A percentile compares a stretch with the other conserved stretches of the same genome.
phyloP scores from a whole-genome alignment of 2,329 filamentous ascomycete species.

The Sordariomycetes sp. region DNA sequence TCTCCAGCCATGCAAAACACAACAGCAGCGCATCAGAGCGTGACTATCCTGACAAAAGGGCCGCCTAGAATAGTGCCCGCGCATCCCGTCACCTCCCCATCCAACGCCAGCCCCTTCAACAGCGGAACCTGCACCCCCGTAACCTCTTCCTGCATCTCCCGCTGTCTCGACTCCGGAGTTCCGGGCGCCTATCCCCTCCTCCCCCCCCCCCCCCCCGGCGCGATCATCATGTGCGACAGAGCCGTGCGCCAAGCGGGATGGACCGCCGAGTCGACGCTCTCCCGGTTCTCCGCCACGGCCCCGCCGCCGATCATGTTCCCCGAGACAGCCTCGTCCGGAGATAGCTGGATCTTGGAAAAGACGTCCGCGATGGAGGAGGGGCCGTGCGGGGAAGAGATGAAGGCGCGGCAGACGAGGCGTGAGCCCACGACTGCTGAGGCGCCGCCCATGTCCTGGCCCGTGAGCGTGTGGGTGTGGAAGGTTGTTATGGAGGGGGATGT shows the following conservation, averaged over 20 bases:
- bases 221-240: constrained; percentile 13
- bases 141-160: constrained; percentile 21
- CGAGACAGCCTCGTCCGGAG: constrained; percentile 8
- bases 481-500: constrained; percentile 13
- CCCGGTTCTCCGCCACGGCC: constrained; percentile 20
- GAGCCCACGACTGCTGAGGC: constrained; percentile 12
- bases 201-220: no score
- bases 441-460: not conserved
- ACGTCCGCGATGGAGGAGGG: constrained; percentile 19
- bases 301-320: constrained; percentile 15
- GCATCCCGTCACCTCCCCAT: constrained; percentile 16
- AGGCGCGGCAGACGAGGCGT: constrained; percentile 17
- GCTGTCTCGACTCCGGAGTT: constrained; percentile 12
- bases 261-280: constrained; percentile 12
- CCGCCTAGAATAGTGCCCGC: no score
- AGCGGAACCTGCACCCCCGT: constrained; percentile 19
- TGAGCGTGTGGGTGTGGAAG: not conserved
- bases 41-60: no score
- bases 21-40: no score
- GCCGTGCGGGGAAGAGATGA: constrained; percentile 18
- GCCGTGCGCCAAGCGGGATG: constrained; percentile 23
- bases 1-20: no score
- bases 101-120: constrained; percentile 20
- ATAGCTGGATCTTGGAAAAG: constrained; percentile 14
- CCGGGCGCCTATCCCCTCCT: not conserved